Evolutionary conservation across 257 asterid genomes (phyloP), one percentile per base, ranked within the genome.

Genomic region (Vinca minor): DNA sequence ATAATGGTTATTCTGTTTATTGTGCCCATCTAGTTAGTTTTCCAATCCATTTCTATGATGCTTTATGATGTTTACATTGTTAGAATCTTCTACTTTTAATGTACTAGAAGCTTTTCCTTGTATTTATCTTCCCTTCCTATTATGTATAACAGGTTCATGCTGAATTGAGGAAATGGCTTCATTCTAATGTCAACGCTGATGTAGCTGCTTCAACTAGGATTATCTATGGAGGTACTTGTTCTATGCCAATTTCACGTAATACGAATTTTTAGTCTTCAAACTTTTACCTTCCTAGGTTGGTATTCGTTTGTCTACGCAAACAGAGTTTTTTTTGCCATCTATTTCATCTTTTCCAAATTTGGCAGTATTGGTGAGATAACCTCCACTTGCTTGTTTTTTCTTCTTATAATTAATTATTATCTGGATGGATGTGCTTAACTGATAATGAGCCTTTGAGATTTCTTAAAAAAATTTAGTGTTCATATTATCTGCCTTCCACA

Each of bases 101-200:
- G n/a, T n/a, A 34, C 34, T 8, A 35, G 6, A 17, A 28, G 36
- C 12, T 35, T 4, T 39, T 50, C 23, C 8, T 9, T 2, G 18
- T 46, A 4, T 12, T 42, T 45, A 3, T 15, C 17, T 28, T 34
- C 4, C 32, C 49, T 46, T 44, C 39, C 13, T 25, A 35, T 59
- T 38, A 62, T 65, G 58, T 55, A 67, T 71, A 12, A 57, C 72
- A 92, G 98, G 98, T 92, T 29, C 98, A 92, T 56, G 11, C 62
- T 73, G 96, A 87, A 75, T 75, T 92, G 84, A 92, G 98, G 89
- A 89, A 84, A 80, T 92, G 98, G 98, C 95, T 92, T 52, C 71
- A 78, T 23, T 75, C 75, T n/a, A 85, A 87, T 69, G 83, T 80
- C 12, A 84, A 81, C 59, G 72, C 96, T 59, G 76, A 84, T 32